Percentiles rank a stretch among this genome's conserved stretches.
phyloP scores from a whole-genome alignment of 495 filamentous ascomycete genomes.

The Neurospora intermedia region DNA sequence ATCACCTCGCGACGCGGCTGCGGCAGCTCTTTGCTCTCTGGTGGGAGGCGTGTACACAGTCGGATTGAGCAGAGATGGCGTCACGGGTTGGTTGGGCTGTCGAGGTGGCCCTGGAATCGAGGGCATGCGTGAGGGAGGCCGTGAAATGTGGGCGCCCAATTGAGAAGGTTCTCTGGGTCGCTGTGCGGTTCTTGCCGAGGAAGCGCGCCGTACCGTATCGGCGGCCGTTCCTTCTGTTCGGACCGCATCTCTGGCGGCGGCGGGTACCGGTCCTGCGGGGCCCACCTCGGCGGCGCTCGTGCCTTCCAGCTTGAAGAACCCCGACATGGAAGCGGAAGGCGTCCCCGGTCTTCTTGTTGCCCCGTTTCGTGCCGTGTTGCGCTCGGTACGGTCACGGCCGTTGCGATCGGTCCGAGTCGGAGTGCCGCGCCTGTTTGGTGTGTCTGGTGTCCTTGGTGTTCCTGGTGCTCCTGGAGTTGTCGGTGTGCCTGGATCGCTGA shows the following conservation, averaged over 20 bases:
- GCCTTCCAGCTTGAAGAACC: background rate
- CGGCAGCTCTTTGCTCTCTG: background rate
- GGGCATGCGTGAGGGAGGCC: background rate
- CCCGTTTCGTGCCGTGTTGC: background rate
- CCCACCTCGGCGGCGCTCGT: background rate
- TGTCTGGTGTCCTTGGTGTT: background rate
- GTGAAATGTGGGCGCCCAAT: background rate
- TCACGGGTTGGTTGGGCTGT: background rate
- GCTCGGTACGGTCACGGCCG: background rate
- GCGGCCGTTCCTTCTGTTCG: background rate
- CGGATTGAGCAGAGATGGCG: background rate
- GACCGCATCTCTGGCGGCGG: background rate
- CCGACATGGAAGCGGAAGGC: background rate
- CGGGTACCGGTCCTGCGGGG: background rate
- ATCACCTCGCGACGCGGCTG: slow-evolving; percentile 1
- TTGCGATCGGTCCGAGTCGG: background rate
- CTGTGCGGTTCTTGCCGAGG: background rate
- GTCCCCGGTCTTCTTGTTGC: background rate
- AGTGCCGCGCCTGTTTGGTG: background rate
- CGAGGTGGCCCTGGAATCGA: background rate
- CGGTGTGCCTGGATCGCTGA: background rate
- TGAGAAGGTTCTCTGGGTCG: background rate
- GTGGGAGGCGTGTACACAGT: background rate
- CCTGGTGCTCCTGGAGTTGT: background rate
- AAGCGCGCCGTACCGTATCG: background rate